These are phyloP conservation scores for Fraxinus sp. DNA, from an alignment of 305 asterid species.

Conservation along the genomic window DNA sequence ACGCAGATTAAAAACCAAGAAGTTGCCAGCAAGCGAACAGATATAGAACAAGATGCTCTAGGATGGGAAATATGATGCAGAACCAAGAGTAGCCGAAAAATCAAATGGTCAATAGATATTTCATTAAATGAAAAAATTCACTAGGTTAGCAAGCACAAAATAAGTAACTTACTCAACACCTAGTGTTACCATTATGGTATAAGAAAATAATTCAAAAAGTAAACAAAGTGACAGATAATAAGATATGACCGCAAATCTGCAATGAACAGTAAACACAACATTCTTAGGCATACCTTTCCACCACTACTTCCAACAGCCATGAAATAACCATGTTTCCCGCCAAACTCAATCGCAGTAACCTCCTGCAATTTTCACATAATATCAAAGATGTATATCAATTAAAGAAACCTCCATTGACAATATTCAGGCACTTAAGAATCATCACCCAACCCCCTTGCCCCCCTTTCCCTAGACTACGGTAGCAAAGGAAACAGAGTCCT, in stretches of 20 bases:
- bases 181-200: background rate
- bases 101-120: background rate
- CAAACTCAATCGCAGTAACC: conserved; percentile 91
- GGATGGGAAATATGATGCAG: background rate
- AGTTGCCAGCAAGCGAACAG: background rate
- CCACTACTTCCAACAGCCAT: conserved; percentile 93
- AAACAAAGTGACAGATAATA: background rate
- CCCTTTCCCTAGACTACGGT: background rate
- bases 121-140: background rate
- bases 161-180: background rate
- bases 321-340: conserved; percentile 68
- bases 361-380: conserved; percentile 45
- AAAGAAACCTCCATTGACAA: conserved; percentile 5
- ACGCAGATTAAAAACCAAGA: background rate
- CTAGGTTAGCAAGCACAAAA: background rate
- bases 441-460: background rate
- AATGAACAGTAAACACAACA: background rate
- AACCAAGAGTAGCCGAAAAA: background rate
- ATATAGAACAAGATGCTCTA: background rate
- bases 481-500: background rate
- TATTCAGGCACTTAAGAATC: background rate
- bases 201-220: background rate
- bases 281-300: conserved; percentile 65
- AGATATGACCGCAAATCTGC: conserved; percentile 6
- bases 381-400: conserved; percentile 11